These are phyloP conservation scores for Serendipita sp. DNA, from an alignment of 768 basidiomycete genomes.

Conservation along the genomic window DNA sequence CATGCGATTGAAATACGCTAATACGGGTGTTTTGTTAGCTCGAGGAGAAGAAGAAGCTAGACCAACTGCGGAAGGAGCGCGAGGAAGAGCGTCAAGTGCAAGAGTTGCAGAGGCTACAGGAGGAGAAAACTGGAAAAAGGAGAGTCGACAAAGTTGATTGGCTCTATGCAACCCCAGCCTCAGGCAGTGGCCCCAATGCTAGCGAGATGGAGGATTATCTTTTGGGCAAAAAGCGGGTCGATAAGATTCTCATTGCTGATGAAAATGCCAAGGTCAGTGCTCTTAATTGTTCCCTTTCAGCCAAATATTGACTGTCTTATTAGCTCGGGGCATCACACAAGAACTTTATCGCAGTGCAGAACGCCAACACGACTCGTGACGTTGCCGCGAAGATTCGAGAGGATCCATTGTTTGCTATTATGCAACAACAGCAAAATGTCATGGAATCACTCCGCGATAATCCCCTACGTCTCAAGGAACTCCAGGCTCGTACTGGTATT, in stretches of 20 bases:
- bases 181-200: slow-evolving; percentile 68
- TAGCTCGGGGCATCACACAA: slow-evolving; percentile 78
- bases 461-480: slow-evolving; percentile 64
- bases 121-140: slow-evolving; percentile 90
- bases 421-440: slow-evolving; percentile 91
- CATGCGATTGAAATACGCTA: slow-evolving; percentile 1
- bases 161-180: slow-evolving; percentile 98
- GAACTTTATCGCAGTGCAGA: slow-evolving; percentile 87
- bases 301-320: slow-evolving; percentile 11
- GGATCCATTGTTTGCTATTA: slow-evolving; percentile 93
- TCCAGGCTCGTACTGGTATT: slow-evolving; percentile 71
- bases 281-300: slow-evolving; percentile 20
- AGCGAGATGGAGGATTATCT: slow-evolving; percentile 95
- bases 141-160: slow-evolving; percentile 89
- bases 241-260: slow-evolving; percentile 82
- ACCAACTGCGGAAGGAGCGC: slow-evolving; percentile 91
- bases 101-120: slow-evolving; percentile 89
- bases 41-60: slow-evolving; percentile 96
- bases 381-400: slow-evolving; percentile 88
- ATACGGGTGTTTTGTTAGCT: slow-evolving; percentile 35
- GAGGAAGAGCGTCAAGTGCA: slow-evolving; percentile 95
- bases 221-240: slow-evolving; percentile 92
- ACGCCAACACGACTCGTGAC: slow-evolving; percentile 80
- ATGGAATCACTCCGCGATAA: slow-evolving; percentile 76
- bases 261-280: slow-evolving; percentile 63